A percentile compares a stretch with the other conserved stretches of the same genome.
Conservation (phyloP, 2,329 filamentous ascomycete species). For the Emmonsiellopsis sp. region DNA sequence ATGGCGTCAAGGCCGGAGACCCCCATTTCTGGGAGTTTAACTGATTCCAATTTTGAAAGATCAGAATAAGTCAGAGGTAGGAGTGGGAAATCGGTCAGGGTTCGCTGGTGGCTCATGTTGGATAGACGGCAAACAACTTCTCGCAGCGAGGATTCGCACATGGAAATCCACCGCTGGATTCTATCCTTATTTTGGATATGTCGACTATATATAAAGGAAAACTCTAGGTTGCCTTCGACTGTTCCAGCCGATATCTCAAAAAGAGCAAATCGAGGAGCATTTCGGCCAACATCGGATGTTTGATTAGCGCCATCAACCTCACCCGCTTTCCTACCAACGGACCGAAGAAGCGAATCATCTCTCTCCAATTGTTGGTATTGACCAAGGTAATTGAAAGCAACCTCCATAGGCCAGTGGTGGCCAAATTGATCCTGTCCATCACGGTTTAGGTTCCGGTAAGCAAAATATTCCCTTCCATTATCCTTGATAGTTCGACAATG, state of each 20-base stretch:
- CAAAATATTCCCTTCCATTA: conserved; percentile 33
- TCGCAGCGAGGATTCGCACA: conserved; percentile 28
- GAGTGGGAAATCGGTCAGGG: conserved; percentile 36
- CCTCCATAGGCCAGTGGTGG: conserved; percentile 35
- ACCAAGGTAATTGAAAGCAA: conserved; percentile 35
- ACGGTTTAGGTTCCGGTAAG: conserved; percentile 22
- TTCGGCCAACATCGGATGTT: conserved; percentile 36
- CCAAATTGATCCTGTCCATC: conserved; percentile 22
- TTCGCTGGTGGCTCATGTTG: conserved; percentile 21
- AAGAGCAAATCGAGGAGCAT: conserved; percentile 40
- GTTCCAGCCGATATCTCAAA: conserved; percentile 47
- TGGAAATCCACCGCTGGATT: conserved; percentile 36
- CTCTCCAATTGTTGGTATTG: conserved; percentile 36
- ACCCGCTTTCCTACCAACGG: conserved; percentile 32
- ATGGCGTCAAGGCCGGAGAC: conserved; percentile 21
- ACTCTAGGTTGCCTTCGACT: conserved; percentile 37
- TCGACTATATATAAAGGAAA: conserved; percentile 44
- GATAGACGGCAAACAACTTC: conserved; percentile 18
- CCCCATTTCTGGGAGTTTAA: conserved; percentile 27
- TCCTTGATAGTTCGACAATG: conserved; percentile 26
- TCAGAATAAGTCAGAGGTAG: conserved; percentile 34
- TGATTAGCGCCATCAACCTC: conserved; percentile 35
- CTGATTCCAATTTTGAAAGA: conserved; percentile 27
- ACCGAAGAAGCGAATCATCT: conserved; percentile 36
- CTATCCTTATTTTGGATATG: conserved; percentile 38